A percentile compares a stretch with the other conserved stretches of the same genome.
These are phyloP conservation scores for Mucuna pruriens DNA, from an alignment of 306 rosid species.

Conservation along the genomic window DNA sequence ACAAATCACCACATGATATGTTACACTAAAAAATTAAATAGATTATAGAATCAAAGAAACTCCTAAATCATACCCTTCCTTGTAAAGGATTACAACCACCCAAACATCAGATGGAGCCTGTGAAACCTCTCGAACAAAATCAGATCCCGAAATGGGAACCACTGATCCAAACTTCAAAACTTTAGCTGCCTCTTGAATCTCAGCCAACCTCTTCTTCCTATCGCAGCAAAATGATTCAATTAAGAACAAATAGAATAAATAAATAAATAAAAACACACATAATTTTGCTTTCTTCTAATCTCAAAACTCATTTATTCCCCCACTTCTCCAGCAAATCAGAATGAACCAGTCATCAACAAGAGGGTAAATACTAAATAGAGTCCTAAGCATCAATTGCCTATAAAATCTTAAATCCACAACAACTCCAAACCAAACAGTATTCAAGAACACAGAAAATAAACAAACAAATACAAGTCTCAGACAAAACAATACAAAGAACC, in stretches of 20 bases:
- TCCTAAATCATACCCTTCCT: slow-evolving; percentile 72
- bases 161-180: slow-evolving; percentile 82
- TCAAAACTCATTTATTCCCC: background rate
- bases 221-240: slow-evolving; percentile 22
- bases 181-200: slow-evolving; percentile 86
- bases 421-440: background rate
- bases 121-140: slow-evolving; percentile 94
- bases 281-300: slow-evolving; percentile 1
- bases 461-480: background rate
- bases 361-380: background rate
- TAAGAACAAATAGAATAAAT: background rate
- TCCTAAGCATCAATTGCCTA: background rate
- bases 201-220: slow-evolving; percentile 93
- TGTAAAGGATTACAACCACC: slow-evolving; percentile 96
- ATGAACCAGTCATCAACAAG: background rate
- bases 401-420: background rate
- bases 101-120: slow-evolving; percentile 97
- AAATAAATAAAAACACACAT: background rate
- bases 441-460: background rate
- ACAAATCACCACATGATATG: slow-evolving; percentile 28
- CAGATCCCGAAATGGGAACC: slow-evolving; percentile 89
- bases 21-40: background rate
- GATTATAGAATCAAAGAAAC: background rate
- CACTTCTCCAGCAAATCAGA: background rate
- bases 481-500: background rate